Percentiles rank a stretch among this genome's conserved stretches.
Evolutionary conservation across 179 eudicot species (phyloP).

Genomic region (Patellifolia procumbens): DNA sequence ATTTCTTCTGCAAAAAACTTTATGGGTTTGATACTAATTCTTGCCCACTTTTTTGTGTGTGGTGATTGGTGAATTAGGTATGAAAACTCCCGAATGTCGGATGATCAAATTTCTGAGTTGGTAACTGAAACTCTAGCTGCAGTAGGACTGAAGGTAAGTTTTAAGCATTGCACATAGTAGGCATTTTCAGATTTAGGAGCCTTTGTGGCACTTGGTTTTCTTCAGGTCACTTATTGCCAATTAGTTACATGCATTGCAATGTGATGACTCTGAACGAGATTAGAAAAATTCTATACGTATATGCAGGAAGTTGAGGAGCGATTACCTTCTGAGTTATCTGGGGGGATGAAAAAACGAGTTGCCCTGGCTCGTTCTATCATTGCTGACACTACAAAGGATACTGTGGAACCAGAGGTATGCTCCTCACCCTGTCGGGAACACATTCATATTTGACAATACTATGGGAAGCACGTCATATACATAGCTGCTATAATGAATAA

Average conservation of each 20-base stretch:
- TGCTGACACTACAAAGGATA: conserved; percentile 71
- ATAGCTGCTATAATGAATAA: neutral
- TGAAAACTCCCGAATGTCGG: conserved; percentile 81
- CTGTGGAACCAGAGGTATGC: conserved; percentile 87
- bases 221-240: conserved; percentile 1
- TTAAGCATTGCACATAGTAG: neutral
- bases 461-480: neutral
- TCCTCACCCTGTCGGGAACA: neutral
- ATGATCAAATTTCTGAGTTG: conserved; percentile 64
- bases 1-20: conserved; percentile 2
- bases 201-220: neutral
- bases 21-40: neutral
- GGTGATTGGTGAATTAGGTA: conserved; percentile 46
- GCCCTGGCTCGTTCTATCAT: conserved; percentile 91
- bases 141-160: conserved; percentile 75
- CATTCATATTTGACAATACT: neutral
- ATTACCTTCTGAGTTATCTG: conserved; percentile 89
- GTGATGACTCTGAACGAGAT: neutral
- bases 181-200: neutral
- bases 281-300: conserved; percentile 15
- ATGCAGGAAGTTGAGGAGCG: conserved; percentile 85
- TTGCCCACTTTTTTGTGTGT: conserved; percentile 12
- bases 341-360: conserved; percentile 97
- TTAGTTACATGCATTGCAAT: conserved; percentile 6
- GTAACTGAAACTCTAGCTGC: conserved; percentile 90